These are phyloP conservation scores for Dysphania ambrosioides DNA, from an alignment of 148 eudicot species.

Conservation along the genomic window DNA sequence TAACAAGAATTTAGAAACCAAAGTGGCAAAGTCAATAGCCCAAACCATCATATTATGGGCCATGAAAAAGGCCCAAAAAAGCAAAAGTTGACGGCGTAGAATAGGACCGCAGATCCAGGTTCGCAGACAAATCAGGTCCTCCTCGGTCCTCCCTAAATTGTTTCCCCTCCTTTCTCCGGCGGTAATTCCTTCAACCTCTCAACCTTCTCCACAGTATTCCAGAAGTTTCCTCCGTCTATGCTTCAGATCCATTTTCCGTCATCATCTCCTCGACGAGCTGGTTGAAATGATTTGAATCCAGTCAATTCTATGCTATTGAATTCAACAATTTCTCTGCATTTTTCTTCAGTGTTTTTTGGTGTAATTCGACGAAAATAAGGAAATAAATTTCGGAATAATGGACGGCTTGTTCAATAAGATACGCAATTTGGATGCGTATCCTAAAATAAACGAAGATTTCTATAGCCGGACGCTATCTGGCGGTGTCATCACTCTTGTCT, in stretches of 20 bases:
- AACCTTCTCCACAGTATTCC: constrained; percentile 1
- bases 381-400: too few species aligned
- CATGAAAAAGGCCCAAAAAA: too few species aligned
- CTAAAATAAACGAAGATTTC: constrained; percentile 95
- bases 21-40: too few species aligned
- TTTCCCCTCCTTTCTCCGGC: neutral
- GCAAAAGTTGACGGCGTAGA: constrained; percentile 3
- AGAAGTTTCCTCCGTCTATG: constrained; percentile 3
- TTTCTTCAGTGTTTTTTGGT: too few species aligned
- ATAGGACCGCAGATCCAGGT: constrained; percentile 23
- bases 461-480: constrained; percentile 92
- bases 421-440: constrained; percentile 82
- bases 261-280: too few species aligned
- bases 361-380: too few species aligned
- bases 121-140: constrained; percentile 4
- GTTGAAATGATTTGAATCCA: constrained; percentile 21
- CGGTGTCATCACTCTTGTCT: constrained; percentile 74
- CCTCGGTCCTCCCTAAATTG: constrained; percentile 8
- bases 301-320: too few species aligned
- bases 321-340: too few species aligned
- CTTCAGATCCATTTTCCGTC: constrained; percentile 19
- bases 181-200: too few species aligned
- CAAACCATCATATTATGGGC: too few species aligned
- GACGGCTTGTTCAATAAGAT: constrained; percentile 57
- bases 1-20: too few species aligned